phyloP scores from a whole-genome alignment of 1,139 yeast species.

The Geotrichum klebahnii region DNA sequence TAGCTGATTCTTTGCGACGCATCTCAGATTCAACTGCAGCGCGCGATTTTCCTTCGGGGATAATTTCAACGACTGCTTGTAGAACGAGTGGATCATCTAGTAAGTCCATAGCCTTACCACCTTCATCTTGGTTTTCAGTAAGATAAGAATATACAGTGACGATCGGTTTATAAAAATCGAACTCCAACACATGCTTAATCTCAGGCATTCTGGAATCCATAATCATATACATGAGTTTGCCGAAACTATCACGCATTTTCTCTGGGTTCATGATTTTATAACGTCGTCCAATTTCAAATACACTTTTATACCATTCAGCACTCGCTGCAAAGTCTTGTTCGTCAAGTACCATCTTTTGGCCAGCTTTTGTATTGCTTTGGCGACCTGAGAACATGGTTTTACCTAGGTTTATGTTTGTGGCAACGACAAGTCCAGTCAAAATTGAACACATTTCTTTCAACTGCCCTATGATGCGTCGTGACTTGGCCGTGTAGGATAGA shows the following conservation, averaged over 20 bases:
- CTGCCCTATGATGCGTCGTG: conserved; percentile 63
- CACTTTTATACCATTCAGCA: conserved; percentile 60
- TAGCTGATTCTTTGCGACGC: conserved; percentile 57
- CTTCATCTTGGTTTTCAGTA: conserved; percentile 36
- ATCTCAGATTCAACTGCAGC: conserved; percentile 52
- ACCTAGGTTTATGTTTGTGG: conserved; percentile 64
- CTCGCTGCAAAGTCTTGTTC: conserved; percentile 56
- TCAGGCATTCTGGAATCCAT: conserved; percentile 75
- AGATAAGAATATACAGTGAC: conserved; percentile 54
- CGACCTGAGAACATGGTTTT: conserved; percentile 45
- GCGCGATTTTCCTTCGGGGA: conserved; percentile 54
- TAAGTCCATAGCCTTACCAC: conserved; percentile 39
- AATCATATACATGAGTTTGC: conserved; percentile 70
- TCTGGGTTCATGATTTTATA: conserved; percentile 79
- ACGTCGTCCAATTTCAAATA: conserved; percentile 70
- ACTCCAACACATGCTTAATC: conserved; percentile 61
- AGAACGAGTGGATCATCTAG: conserved; percentile 54
- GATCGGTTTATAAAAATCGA: conserved; percentile 65
- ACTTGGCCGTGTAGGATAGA: conserved; percentile 55
- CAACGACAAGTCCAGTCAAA: conserved; percentile 66
- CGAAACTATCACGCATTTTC: conserved; percentile 66
- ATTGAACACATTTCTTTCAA: conserved; percentile 69
- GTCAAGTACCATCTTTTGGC: background rate
- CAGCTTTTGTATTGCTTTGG: background rate
- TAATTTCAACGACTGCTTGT: conserved; percentile 61